Evolutionary conservation across 179 eudicot genomes (phyloP).

Genomic region (Sideroxylon spinosum): DNA sequence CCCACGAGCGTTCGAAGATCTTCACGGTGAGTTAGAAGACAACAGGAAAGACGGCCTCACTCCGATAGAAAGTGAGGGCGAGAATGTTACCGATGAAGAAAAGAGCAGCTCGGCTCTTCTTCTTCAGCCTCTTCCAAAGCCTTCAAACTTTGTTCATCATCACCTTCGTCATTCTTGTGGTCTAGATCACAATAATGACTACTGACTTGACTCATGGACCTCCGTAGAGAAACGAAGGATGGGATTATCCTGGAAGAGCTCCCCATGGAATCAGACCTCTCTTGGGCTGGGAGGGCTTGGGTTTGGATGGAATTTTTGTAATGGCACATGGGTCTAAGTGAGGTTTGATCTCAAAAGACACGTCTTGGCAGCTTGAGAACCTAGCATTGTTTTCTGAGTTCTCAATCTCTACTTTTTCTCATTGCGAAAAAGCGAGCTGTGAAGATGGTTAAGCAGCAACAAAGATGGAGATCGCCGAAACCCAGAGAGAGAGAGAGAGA

Average conservation of each 20-base stretch:
- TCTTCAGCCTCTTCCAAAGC: constrained; percentile 26
- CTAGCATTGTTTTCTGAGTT: constrained; percentile 13
- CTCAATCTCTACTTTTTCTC: constrained; percentile 12
- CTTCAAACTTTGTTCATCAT: neutral
- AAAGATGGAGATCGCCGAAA: too few species aligned
- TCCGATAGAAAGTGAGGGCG: constrained; percentile 32
- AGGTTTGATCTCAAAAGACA: constrained; percentile 44
- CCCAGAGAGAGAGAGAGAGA: too few species aligned
- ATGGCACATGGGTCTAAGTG: constrained; percentile 37
- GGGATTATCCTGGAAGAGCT: constrained; percentile 23
- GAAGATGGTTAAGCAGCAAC: too few species aligned
- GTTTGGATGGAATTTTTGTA: neutral
- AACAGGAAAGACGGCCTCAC: constrained; percentile 35
- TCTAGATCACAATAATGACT: constrained; percentile 47
- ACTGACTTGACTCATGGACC: constrained; percentile 32
- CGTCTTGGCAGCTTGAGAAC: constrained; percentile 45
- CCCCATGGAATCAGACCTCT: constrained; percentile 31
- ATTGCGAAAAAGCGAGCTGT: too few species aligned
- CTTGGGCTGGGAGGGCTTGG: neutral
- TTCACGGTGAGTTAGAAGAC: constrained; percentile 36
- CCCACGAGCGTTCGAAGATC: constrained; percentile 29
- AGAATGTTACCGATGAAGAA: constrained; percentile 41
- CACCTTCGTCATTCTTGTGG: constrained; percentile 17
- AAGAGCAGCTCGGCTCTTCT: constrained; percentile 23
- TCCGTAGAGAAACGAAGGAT: neutral